Conservation (phyloP, 331 rosid genomes). For the Dryas integrifolia region DNA sequence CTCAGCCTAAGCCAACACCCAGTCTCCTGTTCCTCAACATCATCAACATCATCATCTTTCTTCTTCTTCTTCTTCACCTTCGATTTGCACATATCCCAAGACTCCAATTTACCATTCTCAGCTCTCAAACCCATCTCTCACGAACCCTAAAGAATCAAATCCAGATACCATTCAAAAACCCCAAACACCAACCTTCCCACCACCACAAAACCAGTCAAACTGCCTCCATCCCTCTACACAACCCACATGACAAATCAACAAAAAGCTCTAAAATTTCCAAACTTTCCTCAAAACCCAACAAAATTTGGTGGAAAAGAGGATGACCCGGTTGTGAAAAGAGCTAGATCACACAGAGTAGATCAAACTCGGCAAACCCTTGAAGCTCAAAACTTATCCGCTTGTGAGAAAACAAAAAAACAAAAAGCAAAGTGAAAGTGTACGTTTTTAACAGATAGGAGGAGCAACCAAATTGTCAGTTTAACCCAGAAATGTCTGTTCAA, state of each 20-base stretch:
- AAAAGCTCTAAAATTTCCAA: conserved; percentile 34
- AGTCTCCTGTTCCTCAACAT: conserved; percentile 45
- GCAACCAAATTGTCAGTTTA: conserved; percentile 34
- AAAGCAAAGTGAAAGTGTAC: not conserved
- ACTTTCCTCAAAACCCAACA: conserved; percentile 25
- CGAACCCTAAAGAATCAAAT: conserved; percentile 46
- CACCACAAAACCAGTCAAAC: conserved; percentile 25
- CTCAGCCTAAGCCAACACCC: conserved; percentile 88
- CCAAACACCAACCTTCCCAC: conserved; percentile 31
- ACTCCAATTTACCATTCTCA: conserved; percentile 71
- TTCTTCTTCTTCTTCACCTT: conserved; percentile 67
- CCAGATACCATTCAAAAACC: conserved; percentile 48
- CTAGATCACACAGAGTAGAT: conserved; percentile 50
- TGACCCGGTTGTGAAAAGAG: conserved; percentile 28
- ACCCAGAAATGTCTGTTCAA: conserved; percentile 55
- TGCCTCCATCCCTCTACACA: conserved; percentile 9
- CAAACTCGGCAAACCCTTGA: conserved; percentile 27
- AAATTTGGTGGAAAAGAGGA: conserved; percentile 10
- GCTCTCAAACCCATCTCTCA: conserved; percentile 67
- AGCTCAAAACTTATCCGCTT: conserved; percentile 34
- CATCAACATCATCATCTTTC: conserved; percentile 41
- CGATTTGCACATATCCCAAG: conserved; percentile 70
- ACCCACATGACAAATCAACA: conserved; percentile 30
- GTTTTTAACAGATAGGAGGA: conserved; percentile 29
- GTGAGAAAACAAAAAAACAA: conserved; percentile 13